A percentile compares a stretch with the other conserved stretches of the same genome.
Conservation (phyloP, 2,329 filamentous ascomycete genomes). For the Trichophyton mentagrophytes region DNA sequence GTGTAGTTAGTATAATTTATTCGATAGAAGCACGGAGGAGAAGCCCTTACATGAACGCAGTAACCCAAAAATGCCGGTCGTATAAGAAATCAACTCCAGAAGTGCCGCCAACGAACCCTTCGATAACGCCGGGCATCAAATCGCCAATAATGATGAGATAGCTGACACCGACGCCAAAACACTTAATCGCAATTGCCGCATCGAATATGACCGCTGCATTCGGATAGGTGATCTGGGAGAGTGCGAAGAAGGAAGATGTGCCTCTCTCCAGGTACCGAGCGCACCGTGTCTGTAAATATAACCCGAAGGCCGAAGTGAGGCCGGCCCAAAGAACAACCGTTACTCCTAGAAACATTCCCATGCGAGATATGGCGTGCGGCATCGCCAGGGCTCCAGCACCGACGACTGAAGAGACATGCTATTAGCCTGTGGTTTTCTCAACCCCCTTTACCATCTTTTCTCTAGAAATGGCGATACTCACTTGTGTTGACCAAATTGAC, state of each 20-base stretch:
- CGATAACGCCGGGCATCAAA: constrained; percentile 86
- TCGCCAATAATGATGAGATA: constrained; percentile 99
- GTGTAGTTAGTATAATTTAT: constrained; percentile 2
- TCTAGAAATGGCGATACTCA: constrained; percentile 27
- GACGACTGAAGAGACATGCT: constrained; percentile 48
- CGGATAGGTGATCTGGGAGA: constrained; percentile 92
- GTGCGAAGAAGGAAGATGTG: constrained; percentile 82
- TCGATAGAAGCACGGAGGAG: not conserved
- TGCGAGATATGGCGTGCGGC: constrained; percentile 90
- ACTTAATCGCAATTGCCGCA: constrained; percentile 90
- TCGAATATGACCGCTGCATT: constrained; percentile 94
- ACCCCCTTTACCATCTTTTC: not conserved
- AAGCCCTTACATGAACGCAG: constrained; percentile 65
- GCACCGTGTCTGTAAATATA: constrained; percentile 90
- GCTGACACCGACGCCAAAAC: constrained; percentile 91
- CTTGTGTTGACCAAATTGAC: constrained; percentile 96
- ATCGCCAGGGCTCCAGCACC: constrained; percentile 88
- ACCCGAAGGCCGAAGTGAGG: constrained; percentile 73
- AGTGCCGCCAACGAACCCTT: constrained; percentile 58
- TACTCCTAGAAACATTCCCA: constrained; percentile 77
- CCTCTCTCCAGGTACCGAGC: constrained; percentile 86
- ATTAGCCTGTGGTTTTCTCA: not conserved
- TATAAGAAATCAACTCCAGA: constrained; percentile 60
- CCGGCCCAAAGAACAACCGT: constrained; percentile 86
- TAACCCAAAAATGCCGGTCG: constrained; percentile 94